Evolutionary conservation across 495 filamentous ascomycete genomes (phyloP), one percentile per base, ranked within the genome.

Genomic region (Hyphodiscus hymeniophilus): DNA sequence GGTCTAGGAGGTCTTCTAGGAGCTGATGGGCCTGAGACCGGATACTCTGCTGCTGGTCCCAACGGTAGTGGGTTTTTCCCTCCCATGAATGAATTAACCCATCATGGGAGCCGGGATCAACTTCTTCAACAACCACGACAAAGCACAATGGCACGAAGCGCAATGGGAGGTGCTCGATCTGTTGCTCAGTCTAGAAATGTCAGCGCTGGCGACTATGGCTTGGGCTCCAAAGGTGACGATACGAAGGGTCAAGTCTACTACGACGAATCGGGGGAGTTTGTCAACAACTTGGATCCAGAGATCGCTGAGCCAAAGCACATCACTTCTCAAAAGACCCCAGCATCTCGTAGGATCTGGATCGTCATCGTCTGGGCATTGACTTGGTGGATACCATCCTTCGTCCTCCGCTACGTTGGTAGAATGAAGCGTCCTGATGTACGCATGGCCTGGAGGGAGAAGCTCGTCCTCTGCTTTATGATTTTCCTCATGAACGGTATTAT

Each of bases 381-480:
- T 1, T 97, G 87, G 59, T 97, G 88, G 89, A 94, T 95, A 52
- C 92, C 92, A 1, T 95, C 90, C 2, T 89, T 89, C 42, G 42
- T 81, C 0, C 75, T 98, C 2, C 71, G 72, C n/a, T 84, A 75
- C 43, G 55, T 97, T 51, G 92, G 92, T 15, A 84, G 92, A 16
- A 98, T 97, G 92, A 95, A 95, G 67, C 81, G 92, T 34, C 92
- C 92, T 1, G 92, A 98, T 66, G 86, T 98, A 34, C 84, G 92
- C 1, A 85, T 97, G 79, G 92, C 92, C 4, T 98, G 92, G 92
- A 54, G 55, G 61, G 92, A 98, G 57, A 98, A 98, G 66, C 31
- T 98, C 32, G 81, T 95, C 4, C 71, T 98, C 8, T 76, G 87
- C 21, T 65, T 84, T 26, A 48, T 95, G 48, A 97, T 98, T 51